A percentile compares a stretch with the other conserved stretches of the same genome.
phyloP scores from a whole-genome alignment of 2,329 filamentous ascomycete species.

The Fusarium verticillioides region DNA sequence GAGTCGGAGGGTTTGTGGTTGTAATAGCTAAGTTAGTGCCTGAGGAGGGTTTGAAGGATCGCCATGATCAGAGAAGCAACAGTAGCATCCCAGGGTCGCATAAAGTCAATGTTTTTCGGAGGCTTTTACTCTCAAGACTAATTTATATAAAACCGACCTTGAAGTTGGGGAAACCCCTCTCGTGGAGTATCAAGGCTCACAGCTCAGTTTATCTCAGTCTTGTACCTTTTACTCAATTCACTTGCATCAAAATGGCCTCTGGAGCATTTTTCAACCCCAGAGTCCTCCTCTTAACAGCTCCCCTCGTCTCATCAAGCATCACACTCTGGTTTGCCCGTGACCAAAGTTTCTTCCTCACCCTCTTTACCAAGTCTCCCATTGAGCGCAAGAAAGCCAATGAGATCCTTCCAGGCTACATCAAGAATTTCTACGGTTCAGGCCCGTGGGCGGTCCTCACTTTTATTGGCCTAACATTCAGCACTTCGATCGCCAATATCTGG shows the following conservation, averaged over 20 bases:
- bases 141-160: slow-evolving; percentile 1
- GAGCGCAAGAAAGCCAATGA: slow-evolving; percentile 47
- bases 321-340: slow-evolving; percentile 58
- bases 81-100: not conserved
- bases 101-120: slow-evolving; percentile 14
- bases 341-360: slow-evolving; percentile 56
- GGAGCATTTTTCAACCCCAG: slow-evolving; percentile 52
- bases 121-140: slow-evolving; percentile 5
- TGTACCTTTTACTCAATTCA: not conserved
- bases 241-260: slow-evolving; percentile 50
- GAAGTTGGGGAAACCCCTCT: not conserved
- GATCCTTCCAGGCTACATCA: slow-evolving; percentile 57
- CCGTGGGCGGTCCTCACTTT: slow-evolving; percentile 49
- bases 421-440: slow-evolving; percentile 53
- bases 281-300: slow-evolving; percentile 54
- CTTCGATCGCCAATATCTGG: slow-evolving; percentile 44
- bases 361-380: slow-evolving; percentile 48
- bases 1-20: slow-evolving; percentile 28
- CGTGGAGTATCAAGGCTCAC: not conserved
- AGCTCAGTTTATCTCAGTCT: not conserved
- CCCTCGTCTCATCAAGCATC: slow-evolving; percentile 59
- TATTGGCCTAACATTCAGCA: slow-evolving; percentile 49
- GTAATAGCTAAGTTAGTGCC: not conserved
- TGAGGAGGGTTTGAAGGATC: slow-evolving; percentile 4
- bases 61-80: slow-evolving; percentile 2